Evolutionary conservation across 129 eudicot species (phyloP).

Genomic region (Tanacetum coccineum): DNA sequence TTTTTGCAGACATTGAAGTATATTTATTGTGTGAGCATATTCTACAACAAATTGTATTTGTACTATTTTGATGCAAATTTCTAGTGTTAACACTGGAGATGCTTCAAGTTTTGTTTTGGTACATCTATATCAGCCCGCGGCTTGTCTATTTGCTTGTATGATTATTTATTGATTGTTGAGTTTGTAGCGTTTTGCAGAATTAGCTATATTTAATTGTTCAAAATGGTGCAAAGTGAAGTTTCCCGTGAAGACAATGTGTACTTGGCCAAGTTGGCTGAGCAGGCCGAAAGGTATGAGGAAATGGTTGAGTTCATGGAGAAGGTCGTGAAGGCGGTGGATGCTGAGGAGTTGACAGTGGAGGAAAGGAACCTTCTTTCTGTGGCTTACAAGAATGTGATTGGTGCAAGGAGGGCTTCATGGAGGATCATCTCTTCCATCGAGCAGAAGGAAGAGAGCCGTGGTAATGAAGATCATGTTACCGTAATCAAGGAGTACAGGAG

Average conservation of each 20-base stretch:
- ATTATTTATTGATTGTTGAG: not conserved
- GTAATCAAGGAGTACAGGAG: conserved; percentile 62
- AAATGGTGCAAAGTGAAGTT: conserved; percentile 25
- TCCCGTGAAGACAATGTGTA: conserved; percentile 77
- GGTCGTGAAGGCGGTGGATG: conserved; percentile 40
- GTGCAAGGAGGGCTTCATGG: conserved; percentile 91
- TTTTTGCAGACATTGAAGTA: too few relatives aligned
- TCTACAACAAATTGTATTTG: too few relatives aligned
- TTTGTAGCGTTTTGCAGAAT: conserved; percentile 4
- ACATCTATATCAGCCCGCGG: not conserved
- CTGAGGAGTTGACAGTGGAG: conserved; percentile 47
- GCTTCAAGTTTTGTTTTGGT: not conserved
- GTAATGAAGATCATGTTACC: conserved; percentile 66
- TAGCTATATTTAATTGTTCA: not conserved
- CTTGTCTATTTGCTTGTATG: not conserved
- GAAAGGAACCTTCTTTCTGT: conserved; percentile 84
- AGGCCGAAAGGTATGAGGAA: conserved; percentile 83
- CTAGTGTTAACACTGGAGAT: not conserved
- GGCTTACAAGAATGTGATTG: conserved; percentile 85
- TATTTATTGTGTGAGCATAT: too few relatives aligned
- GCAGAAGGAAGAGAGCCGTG: conserved; percentile 81
- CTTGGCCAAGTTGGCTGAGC: conserved; percentile 83
- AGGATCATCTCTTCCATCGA: conserved; percentile 82
- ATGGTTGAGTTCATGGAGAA: conserved; percentile 91
- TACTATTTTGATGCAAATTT: too few relatives aligned